phyloP scores from a whole-genome alignment of 495 filamentous ascomycete genomes.

The Bathelium albidoporum region DNA sequence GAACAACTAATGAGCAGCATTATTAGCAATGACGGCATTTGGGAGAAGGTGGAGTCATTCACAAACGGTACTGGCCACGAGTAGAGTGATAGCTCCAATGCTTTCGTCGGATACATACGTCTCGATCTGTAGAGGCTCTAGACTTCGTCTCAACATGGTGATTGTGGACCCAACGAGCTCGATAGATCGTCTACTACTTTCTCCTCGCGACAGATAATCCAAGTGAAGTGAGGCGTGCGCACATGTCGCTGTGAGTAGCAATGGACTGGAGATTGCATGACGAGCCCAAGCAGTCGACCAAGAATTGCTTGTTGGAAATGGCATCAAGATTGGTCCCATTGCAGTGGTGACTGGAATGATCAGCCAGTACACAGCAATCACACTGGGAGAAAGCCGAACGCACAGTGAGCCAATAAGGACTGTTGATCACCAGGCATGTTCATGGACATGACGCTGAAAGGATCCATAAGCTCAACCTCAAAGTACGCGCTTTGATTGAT shows the following conservation, averaged over 20 bases:
- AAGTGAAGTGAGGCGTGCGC: not conserved
- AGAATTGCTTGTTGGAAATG: not conserved
- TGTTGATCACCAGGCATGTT: not conserved
- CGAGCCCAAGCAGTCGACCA: not conserved
- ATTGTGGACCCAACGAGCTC: not conserved
- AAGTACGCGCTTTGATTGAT: not conserved
- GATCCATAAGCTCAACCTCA: not conserved
- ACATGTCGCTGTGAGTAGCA: not conserved
- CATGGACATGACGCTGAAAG: not conserved
- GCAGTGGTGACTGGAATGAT: not conserved
- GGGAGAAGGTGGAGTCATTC: not conserved
- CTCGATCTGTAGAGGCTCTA: not conserved
- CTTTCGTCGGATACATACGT: not conserved
- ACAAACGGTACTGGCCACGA: not conserved
- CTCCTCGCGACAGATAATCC: not conserved
- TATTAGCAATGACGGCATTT: not conserved
- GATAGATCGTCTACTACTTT: not conserved
- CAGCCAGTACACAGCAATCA: not conserved
- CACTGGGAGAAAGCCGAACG: no score
- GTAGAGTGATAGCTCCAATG: not conserved
- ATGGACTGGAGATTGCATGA: not conserved
- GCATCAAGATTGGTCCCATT: not conserved
- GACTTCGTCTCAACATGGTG: not conserved
- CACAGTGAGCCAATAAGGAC: no score
- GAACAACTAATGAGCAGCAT: not conserved